Base-by-base conservation (phyloP, 495 filamentous ascomycete genomes). In the Wilcoxina mikolae region DNA sequence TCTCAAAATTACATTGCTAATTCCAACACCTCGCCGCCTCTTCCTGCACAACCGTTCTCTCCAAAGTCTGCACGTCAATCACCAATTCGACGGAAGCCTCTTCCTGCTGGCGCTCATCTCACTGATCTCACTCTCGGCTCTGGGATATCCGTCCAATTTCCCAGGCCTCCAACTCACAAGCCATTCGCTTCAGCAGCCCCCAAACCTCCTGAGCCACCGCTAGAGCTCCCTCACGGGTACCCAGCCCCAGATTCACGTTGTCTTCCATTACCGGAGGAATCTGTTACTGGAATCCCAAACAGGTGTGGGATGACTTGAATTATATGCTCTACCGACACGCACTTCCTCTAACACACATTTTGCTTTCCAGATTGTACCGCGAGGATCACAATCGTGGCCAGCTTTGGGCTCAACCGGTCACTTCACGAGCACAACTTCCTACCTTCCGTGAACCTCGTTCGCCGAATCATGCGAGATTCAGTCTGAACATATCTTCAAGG, bases 81-180 rank as follows among this genome's bases (percentile, higher is more conserved):
- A 33, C 56, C 63, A 11, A 60, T 70, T 25, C 66, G 65, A 48
- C 58, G 68, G 17, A 70, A 70, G 54, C 68, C 68, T 58, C 58
- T 70, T 39, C 68, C 60, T 35, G 7, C 39, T 43, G 39, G 39
- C 17, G 39, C 44, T 43, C 38, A 22, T 38, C 25, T n/a, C 4
- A 49, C 35, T 47, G 54, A 53, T 57, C 61, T 51, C 55, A 57
- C 26, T 44, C 46, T 24, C n/a, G 49, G 28, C 5, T 10, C 20
- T 38, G 9, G 27, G 28, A 38, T 39, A 38, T 39, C 28, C 12
- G 28, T 54, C 44, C 25, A 61, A 54, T 38, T 56, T 57, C 44
- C 53, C 53, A 35, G 28, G 26, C 44, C 57, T 53, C 23, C 56
- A 45, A 48, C 60, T 51, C 33, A 45, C 44, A 55, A 28, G 33